Evolutionary conservation across 2,329 filamentous ascomycete species (phyloP), one percentile per base, ranked within the genome.

Genomic region (Fusarium oxysporum): DNA sequence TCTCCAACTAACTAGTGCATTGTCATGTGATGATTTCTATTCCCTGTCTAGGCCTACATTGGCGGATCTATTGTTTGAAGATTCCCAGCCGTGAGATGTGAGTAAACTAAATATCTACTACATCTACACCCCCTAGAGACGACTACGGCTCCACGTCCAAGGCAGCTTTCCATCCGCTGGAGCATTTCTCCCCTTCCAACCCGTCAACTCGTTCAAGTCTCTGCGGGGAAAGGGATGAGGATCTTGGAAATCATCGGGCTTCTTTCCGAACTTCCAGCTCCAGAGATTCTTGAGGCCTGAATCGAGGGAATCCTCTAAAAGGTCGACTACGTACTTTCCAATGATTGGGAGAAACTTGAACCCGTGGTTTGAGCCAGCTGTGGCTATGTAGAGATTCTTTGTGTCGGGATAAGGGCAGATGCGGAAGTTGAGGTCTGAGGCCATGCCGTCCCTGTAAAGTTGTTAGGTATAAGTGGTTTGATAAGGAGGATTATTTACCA

Each of bases 281-380:
- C 86, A 87, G 45, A 85, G 66, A 19, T 81, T 70, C 14, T 64
- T 72, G 51, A 85, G 76, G 41, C 84, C 84, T 3, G 79, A n/a
- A 80, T 81, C 73, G 21, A 88, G 78, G 2, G 71, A 81, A 5
- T 83, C 62, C 37, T 76, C 71, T 0, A 76, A 21, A 6, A 75
- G 44, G 10, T 76, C 72, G 23, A 47, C 83, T 62, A 88, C 81
- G 73, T 86, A 86, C 56, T 86, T 84, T 17, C 86, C 86, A n/a
- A 88, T 79, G 19, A 87, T 82, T 40, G 86, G 86, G 65, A 88
- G 80, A 79, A 88, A 88, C 71, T 88, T 88, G 78, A 83, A 88
- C 13, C 79, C 86, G 63, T 88, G 86, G n/a, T 86, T 86, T 56
- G 84, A 86, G 12, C 86, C 86, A 10, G 86, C 86, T 2, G 86